phyloP scores from a whole-genome alignment of 73 alveolate species.

The Blepharisma japonicum region DNA sequence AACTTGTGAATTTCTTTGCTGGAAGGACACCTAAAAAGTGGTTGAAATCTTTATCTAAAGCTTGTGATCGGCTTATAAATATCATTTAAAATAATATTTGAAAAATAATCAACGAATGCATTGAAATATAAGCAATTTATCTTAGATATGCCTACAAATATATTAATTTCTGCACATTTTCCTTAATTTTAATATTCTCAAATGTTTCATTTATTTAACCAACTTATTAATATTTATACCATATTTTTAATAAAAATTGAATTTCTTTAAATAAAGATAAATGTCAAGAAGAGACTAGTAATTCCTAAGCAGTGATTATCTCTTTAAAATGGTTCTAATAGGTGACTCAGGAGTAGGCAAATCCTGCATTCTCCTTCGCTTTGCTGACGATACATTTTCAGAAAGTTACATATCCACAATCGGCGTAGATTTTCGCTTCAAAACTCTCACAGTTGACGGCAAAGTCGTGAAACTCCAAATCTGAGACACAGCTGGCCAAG shows the following conservation, averaged over 20 bases:
- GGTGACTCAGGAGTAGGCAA: conserved; percentile 11
- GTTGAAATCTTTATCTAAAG: conserved; percentile 70
- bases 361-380: background rate
- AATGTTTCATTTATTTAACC: too few relatives aligned
- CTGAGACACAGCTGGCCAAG: conserved; percentile 23
- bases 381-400: background rate
- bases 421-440: conserved; percentile 3
- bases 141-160: too few relatives aligned
- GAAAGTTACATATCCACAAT: background rate
- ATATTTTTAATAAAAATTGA: too few relatives aligned
- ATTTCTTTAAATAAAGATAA: too few relatives aligned
- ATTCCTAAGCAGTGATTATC: too few relatives aligned
- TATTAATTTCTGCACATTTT: too few relatives aligned
- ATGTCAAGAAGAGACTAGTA: too few relatives aligned
- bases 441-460: background rate
- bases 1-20: conserved; percentile 80
- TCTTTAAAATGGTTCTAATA: background rate
- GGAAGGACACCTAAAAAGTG: conserved; percentile 86
- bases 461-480: conserved; percentile 13
- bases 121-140: background rate
- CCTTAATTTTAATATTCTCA: too few relatives aligned
- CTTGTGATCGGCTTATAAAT: conserved; percentile 43
- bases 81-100: background rate
- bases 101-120: background rate
- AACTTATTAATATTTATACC: too few relatives aligned